Evolutionary conservation across 306 rosid species (phyloP).

Genomic region (Rosa multiflora): DNA sequence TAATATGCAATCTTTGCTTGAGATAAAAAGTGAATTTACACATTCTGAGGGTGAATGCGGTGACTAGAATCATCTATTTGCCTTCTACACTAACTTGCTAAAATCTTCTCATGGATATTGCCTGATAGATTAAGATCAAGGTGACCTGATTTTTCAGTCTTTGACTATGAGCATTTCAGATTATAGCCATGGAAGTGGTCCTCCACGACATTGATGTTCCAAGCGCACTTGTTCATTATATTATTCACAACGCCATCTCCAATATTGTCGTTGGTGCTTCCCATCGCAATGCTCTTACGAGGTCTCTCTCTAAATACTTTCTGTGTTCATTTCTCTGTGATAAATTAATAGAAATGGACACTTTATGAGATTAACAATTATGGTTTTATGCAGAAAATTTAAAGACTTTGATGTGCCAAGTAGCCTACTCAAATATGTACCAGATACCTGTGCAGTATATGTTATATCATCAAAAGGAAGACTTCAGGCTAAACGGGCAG

Average conservation of each 20-base stretch:
- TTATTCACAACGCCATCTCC: constrained; percentile 40
- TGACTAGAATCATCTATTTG: too few species aligned
- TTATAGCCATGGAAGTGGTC: constrained; percentile 65
- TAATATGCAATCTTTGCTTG: neutral
- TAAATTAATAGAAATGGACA: neutral
- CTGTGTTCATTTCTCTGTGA: constrained; percentile 8
- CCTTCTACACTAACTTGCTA: neutral
- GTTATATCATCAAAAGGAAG: constrained; percentile 76
- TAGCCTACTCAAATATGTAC: constrained; percentile 54
- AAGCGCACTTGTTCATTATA: constrained; percentile 50
- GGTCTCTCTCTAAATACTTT: constrained; percentile 32
- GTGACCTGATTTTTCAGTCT: constrained; percentile 5
- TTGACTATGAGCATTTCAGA: constrained; percentile 41
- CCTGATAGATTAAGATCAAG: neutral
- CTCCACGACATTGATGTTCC: constrained; percentile 73
- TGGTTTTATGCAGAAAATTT: constrained; percentile 43
- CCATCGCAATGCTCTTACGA: constrained; percentile 43
- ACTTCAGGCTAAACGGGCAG: constrained; percentile 41
- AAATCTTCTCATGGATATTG: neutral
- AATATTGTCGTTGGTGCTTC: constrained; percentile 80
- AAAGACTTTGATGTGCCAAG: constrained; percentile 56
- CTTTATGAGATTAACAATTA: neutral
- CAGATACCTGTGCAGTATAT: constrained; percentile 54
- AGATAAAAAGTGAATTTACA: neutral
- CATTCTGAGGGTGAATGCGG: neutral